Base-by-base conservation (phyloP, 345 rosid species). In the Moricandia arvensis region DNA sequence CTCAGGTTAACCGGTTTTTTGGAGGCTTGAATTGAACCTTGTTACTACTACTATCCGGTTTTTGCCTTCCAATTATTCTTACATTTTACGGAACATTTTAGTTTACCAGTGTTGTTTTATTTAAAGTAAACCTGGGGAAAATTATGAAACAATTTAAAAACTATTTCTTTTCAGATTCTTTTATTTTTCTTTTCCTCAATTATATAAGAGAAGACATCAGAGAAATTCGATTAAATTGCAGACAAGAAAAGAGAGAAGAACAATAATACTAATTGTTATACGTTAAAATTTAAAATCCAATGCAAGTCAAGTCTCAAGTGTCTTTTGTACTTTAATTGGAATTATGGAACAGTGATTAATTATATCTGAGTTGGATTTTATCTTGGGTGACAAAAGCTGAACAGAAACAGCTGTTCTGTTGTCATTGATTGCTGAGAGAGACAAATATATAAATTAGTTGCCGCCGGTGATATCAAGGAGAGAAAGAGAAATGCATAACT, bases 1-100 rank as follows among this genome's bases (percentile, higher is more conserved):
- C 80, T 76, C 13, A 76, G 8, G 71, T 63, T 69, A 76, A 76
- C 80, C 80, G 75, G 75, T 17, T 76, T 69, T 69, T 69, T 76
- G 43, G 80, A 76, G 75, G 75, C 70, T 29, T 76, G 53, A 75
- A 47, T 47, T 47, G 17, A 68, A 35, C 45, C 45, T 29, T 51
- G 38, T 58, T 5, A 16, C 21, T 49, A 4, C 53, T 49, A 49
- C 43, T 66, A 9, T 37, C 64, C 72, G 78, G 59, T 74, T 74
- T 74, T 43, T 21, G 47, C 27, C 38, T 15, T 11, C 17, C 29
- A 15, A 26, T 60, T 34, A 29, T 30, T n/a, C 21, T 73, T 53
- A 38, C 17, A 53, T 21, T 5, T 2, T 30, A 13, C 8, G 45
- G 71, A 38, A 26, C 5, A 63, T 4, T 15, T 41, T 11, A 21